Percentiles rank a stretch among this genome's conserved stretches.
phyloP scores from a whole-genome alignment of 345 rosid genomes.

The Camelina neglecta region DNA sequence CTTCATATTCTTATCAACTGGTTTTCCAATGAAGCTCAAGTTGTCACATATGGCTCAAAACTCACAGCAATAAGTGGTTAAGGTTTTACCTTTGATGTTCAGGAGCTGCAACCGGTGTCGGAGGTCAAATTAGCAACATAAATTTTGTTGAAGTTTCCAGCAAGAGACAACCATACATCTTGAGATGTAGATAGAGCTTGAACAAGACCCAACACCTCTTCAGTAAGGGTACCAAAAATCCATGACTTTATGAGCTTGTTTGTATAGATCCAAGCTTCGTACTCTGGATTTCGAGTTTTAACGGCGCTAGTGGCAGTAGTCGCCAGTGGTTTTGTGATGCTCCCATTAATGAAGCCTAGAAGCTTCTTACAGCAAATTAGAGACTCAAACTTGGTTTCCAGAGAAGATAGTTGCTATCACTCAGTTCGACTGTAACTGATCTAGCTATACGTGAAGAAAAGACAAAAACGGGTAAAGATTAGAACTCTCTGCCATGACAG shows the following conservation, averaged over 20 bases:
- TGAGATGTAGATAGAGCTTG: fast-evolving
- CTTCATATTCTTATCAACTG: neutral
- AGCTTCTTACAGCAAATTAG: neutral
- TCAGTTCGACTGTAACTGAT: neutral
- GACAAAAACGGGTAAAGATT: neutral
- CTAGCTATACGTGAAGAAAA: neutral
- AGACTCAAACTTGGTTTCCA: neutral
- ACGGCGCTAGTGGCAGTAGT: fast-evolving
- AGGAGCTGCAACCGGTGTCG: neutral
- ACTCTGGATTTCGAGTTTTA: neutral
- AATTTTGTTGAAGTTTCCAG: neutral
- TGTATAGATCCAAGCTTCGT: neutral
- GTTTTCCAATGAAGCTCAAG: too few species aligned
- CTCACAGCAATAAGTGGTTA: too few species aligned
- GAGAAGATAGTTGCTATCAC: neutral
- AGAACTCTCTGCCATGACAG: neutral
- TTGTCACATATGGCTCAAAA: too few species aligned
- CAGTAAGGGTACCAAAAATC: neutral
- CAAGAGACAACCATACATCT: neutral
- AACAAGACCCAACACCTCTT: neutral
- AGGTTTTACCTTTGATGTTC: too few species aligned
- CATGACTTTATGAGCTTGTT: neutral
- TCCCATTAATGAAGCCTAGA: neutral
- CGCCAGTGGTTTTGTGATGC: fast-evolving
- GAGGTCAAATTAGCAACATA: neutral